Percentiles rank a stretch among this genome's conserved stretches.
phyloP scores from a whole-genome alignment of 257 asterid species.

The Scutellaria galericulata region DNA sequence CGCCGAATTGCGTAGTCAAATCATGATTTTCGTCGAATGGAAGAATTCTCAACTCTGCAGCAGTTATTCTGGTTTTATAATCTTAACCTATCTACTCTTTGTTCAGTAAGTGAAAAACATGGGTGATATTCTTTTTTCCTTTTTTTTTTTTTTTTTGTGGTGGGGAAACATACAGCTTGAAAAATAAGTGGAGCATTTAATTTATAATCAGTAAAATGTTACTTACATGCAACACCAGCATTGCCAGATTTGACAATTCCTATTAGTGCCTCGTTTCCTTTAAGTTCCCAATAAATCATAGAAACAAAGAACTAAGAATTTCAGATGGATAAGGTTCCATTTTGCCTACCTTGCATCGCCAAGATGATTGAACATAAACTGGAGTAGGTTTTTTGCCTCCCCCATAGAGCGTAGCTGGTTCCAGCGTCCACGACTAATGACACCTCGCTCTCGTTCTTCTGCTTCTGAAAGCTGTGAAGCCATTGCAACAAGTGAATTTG shows the following conservation, averaged over 20 bases:
- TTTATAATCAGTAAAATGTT: no score
- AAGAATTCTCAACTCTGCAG: conserved; percentile 11
- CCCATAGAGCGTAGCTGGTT: conserved; percentile 98
- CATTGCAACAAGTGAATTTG: conserved; percentile 95
- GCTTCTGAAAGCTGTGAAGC: conserved; percentile 99
- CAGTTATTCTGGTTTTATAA: background rate
- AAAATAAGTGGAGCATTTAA: no score
- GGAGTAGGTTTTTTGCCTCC: conserved; percentile 88
- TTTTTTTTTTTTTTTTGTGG: background rate
- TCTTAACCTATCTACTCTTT: background rate
- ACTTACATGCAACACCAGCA: no score
- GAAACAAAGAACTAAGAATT: background rate
- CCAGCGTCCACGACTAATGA: conserved; percentile 87
- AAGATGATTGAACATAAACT: conserved; percentile 82
- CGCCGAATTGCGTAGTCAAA: conserved; percentile 5
- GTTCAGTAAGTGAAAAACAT: conserved; percentile 7
- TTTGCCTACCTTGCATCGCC: conserved; percentile 79
- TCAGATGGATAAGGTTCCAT: background rate
- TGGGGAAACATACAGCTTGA: background rate
- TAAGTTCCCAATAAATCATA: background rate
- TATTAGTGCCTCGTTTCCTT: background rate
- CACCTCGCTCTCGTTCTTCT: conserved; percentile 93
- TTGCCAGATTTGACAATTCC: background rate
- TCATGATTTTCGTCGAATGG: background rate
- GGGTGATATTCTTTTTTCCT: background rate